phyloP scores from a whole-genome alignment of 2,329 filamentous ascomycete genomes.

The Cladosporium colombiae region DNA sequence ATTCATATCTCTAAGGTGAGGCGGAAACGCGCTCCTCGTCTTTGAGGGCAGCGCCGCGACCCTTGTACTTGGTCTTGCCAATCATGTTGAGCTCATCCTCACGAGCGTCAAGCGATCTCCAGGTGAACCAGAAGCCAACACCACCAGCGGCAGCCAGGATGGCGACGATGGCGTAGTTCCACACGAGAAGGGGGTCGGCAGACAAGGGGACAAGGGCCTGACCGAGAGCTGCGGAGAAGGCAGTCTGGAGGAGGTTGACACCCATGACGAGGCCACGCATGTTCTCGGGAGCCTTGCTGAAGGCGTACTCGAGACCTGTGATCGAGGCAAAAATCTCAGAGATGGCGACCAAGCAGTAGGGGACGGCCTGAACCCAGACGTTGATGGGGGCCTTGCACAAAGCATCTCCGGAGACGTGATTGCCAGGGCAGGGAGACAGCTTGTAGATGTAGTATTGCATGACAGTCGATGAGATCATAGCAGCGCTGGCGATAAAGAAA shows the following conservation, averaged over 20 bases:
- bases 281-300: constrained; percentile 47
- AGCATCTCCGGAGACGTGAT: constrained; percentile 18
- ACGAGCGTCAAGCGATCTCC: constrained; percentile 36
- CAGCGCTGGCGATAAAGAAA: constrained; percentile 54
- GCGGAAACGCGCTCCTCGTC: constrained; percentile 15
- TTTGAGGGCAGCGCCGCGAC: constrained; percentile 20
- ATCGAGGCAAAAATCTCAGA: constrained; percentile 49
- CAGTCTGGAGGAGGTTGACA: constrained; percentile 62
- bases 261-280: constrained; percentile 52
- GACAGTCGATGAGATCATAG: constrained; percentile 57
- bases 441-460: constrained; percentile 47
- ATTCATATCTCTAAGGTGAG: neutral
- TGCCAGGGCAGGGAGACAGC: constrained; percentile 12
- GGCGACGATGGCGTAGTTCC: constrained; percentile 60
- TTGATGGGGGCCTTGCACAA: constrained; percentile 40
- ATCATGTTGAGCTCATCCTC: constrained; percentile 71
- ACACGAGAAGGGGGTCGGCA: constrained; percentile 64
- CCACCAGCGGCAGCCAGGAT: constrained; percentile 13
- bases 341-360: constrained; percentile 47
- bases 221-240: constrained; percentile 60
- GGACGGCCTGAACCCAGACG: constrained; percentile 44
- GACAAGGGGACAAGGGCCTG: constrained; percentile 62
- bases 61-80: constrained; percentile 35
- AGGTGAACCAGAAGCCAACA: constrained; percentile 20
- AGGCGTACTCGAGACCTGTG: constrained; percentile 49